Conservation (phyloP, 2,329 filamentous ascomycete species). For the Rutstroemia sp. region DNA sequence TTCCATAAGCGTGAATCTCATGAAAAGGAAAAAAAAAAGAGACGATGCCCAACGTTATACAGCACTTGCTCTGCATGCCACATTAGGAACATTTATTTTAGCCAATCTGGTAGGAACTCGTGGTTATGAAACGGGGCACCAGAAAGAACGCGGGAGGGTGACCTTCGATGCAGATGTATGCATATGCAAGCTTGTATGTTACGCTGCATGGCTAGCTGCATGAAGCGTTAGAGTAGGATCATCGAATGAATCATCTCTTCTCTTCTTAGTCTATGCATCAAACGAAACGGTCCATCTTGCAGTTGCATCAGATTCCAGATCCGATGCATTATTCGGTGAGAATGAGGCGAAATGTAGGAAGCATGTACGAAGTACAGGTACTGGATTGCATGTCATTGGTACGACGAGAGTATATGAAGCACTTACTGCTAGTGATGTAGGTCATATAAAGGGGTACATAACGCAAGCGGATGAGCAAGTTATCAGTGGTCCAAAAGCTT, state of each 20-base stretch:
- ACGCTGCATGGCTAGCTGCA: slow-evolving; percentile 1
- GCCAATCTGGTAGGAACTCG: slow-evolving; percentile 15
- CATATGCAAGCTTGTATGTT: slow-evolving; percentile 1
- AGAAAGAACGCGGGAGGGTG: not conserved
- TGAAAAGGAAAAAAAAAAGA: not conserved
- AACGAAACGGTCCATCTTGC: slow-evolving; percentile 5
- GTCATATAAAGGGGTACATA: not conserved
- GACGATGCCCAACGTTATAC: slow-evolving; percentile 15
- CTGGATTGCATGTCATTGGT: not conserved
- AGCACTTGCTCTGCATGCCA: not conserved
- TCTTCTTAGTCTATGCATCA: too few species aligned
- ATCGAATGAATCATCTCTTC: too few species aligned
- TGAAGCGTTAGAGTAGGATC: not conserved
- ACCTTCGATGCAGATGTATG: slow-evolving; percentile 1
- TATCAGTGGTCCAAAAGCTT: not conserved
- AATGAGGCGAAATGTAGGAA: not conserved
- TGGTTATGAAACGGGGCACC: slow-evolving; percentile 14
- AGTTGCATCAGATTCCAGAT: not conserved
- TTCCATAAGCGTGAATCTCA: not conserved
- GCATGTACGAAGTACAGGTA: not conserved
- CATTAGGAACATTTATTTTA: slow-evolving; percentile 6
- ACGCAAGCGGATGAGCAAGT: not conserved
- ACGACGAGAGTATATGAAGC: not conserved
- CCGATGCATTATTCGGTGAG: too few species aligned
- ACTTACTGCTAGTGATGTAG: not conserved